Evolutionary conservation across 1,139 yeast genomes (phyloP), one percentile per base, ranked within the genome.

Genomic region (Yamadazyma mexicana): DNA sequence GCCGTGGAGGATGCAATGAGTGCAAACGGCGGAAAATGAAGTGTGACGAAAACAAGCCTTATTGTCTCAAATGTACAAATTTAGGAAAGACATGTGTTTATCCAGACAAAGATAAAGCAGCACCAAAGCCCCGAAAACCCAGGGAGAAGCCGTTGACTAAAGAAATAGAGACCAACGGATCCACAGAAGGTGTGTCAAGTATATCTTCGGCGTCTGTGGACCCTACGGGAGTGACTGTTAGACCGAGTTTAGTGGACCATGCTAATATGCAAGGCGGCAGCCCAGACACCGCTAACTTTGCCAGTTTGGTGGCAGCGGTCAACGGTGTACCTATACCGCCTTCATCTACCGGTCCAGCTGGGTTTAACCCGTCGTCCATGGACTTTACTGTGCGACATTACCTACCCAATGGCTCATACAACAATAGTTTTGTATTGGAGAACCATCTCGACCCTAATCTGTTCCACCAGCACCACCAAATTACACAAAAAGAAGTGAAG

Each of bases 21-120:
- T 82, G 88, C 56, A 80, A 80, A 52, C 58, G 81, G 35, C 61
- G 87, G 37, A 78, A 80, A 52, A 73, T 79, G 62, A 82, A 81
- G 48, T 80, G 68, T 47, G 67, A 62, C 45, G 68, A 62, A 41
- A 44, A 41, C 0, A 62, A 62, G 40, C 68, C 68, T 2, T 42
- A 17, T 31, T 62, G 68, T 44, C 34, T 44, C 36, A 60, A 79
- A 46, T 82, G 88, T 51, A 49, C 71, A 4, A 58, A 79, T 16
- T 56, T 79, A 17, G 65, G 64, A 25, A 77, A 79, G 48, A 50
- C 50, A 2, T 81, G 87, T 52, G 59, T 60, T 2, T 80, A 80
- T 49, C 64, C 61, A 22, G 56, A 56, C 33, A 47, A 52, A 5
- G 33, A 7, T 7, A 17, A 29, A n/a, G 11, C 16, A n/a, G n/a